A percentile compares a stretch with the other conserved stretches of the same genome.
phyloP scores from a whole-genome alignment of 2,329 filamentous ascomycete genomes.

The Cercospora janseana region DNA sequence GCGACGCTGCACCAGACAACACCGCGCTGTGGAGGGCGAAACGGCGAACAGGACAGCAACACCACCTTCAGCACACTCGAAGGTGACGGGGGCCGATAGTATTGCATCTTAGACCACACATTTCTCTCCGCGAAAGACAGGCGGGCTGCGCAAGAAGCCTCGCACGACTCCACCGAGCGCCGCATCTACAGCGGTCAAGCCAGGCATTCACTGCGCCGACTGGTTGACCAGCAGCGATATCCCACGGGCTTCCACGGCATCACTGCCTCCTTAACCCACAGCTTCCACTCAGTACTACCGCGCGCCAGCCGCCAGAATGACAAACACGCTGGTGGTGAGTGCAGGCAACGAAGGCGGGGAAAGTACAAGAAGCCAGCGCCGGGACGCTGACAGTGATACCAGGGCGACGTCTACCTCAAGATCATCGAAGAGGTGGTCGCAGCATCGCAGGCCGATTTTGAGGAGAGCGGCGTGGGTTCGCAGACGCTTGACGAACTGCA shows the following conservation, averaged over 20 bases:
- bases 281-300: background rate
- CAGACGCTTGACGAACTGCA: slow-evolving; percentile 81
- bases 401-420: slow-evolving; percentile 81
- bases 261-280: background rate
- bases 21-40: slow-evolving; percentile 1
- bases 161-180: slow-evolving; percentile 12
- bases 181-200: slow-evolving; percentile 5
- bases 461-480: slow-evolving; percentile 91
- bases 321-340: slow-evolving; percentile 34
- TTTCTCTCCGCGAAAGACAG: background rate
- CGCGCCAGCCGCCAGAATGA: slow-evolving; percentile 25
- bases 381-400: slow-evolving; percentile 24
- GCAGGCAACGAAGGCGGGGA: background rate
- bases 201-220: slow-evolving; percentile 11
- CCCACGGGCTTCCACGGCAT: background rate
- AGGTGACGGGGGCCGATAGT: slow-evolving; percentile 5
- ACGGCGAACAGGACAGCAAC: slow-evolving; percentile 4
- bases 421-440: slow-evolving; percentile 72
- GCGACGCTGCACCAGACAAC: slow-evolving; percentile 11
- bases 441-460: slow-evolving; percentile 84
- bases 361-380: background rate
- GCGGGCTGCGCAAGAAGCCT: slow-evolving; percentile 9
- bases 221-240: background rate
- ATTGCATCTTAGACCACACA: slow-evolving; percentile 11
- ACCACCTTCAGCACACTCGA: slow-evolving; percentile 6